phyloP scores from a whole-genome alignment of 306 rosid genomes.

The Pyrus communis region DNA sequence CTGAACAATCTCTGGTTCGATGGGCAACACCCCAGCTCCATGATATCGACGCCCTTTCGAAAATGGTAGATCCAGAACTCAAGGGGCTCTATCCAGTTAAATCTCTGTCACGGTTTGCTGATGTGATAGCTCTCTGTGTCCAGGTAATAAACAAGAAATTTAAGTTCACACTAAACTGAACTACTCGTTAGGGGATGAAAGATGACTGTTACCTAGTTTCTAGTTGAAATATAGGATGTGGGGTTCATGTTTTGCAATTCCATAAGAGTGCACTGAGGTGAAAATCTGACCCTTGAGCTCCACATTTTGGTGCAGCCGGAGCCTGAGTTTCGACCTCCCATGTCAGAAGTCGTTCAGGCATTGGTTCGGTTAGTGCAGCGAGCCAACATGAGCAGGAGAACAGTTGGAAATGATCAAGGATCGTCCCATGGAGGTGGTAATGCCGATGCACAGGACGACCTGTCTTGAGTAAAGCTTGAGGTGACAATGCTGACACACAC shows the following conservation, averaged over 20 bases:
- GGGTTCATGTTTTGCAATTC: neutral
- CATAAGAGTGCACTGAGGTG: neutral
- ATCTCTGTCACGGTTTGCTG: slow-evolving; percentile 96
- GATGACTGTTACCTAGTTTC: neutral
- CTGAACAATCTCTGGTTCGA: slow-evolving; percentile 86
- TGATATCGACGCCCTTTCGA: slow-evolving; percentile 87
- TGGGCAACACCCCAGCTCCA: slow-evolving; percentile 99
- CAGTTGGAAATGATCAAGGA: slow-evolving; percentile 74
- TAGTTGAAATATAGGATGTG: neutral
- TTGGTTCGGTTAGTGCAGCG: slow-evolving; percentile 87
- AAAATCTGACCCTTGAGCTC: neutral
- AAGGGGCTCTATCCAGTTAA: slow-evolving; percentile 90
- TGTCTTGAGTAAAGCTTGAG: slow-evolving; percentile 23
- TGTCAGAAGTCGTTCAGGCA: slow-evolving; percentile 97
- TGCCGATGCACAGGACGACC: slow-evolving; percentile 31
- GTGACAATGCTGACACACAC: neutral
- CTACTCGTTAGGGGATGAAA: neutral
- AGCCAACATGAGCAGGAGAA: slow-evolving; percentile 95
- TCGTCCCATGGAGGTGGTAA: slow-evolving; percentile 44
- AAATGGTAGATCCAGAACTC: slow-evolving; percentile 93
- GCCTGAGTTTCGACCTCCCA: slow-evolving; percentile 98
- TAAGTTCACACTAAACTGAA: neutral
- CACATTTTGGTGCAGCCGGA: slow-evolving; percentile 56
- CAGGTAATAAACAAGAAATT: slow-evolving; percentile 53
- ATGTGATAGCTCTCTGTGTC: slow-evolving; percentile 90